Conservation (phyloP, 768 basidiomycete genomes). For the Phylloporus scabripes region DNA sequence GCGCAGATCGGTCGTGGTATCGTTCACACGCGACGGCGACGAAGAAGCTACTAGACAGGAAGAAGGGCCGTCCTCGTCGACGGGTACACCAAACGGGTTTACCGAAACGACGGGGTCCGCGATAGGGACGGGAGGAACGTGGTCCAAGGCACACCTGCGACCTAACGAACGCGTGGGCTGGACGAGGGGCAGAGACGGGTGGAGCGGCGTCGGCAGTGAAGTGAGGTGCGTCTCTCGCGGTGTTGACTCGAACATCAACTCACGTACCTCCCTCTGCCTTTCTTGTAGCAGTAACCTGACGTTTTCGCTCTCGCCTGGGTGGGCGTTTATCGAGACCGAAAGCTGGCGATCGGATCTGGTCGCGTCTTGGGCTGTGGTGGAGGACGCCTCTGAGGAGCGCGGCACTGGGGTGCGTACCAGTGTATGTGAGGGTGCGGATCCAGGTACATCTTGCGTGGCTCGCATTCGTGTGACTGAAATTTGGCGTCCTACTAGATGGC, state of each 20-base stretch:
- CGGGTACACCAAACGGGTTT: not conserved
- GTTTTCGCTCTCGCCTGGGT: constrained; percentile 68
- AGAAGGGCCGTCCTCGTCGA: not conserved
- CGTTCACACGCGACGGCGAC: constrained; percentile 3
- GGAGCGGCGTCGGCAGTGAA: constrained; percentile 54
- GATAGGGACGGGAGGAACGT: constrained; percentile 14
- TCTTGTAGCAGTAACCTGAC: constrained; percentile 68
- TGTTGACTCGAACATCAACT: not conserved
- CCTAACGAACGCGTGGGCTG: constrained; percentile 53
- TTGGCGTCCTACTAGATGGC: constrained; percentile 42
- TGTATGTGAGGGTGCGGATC: constrained; percentile 21
- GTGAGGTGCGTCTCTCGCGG: constrained; percentile 50
- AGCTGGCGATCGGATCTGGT: constrained; percentile 67
- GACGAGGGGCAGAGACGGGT: constrained; percentile 69
- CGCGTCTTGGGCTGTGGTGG: constrained; percentile 47
- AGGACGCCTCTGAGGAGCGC: not conserved
- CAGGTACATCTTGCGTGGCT: constrained; percentile 13
- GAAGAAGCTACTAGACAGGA: constrained; percentile 6
- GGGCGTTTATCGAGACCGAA: constrained; percentile 71
- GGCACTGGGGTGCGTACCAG: not conserved
- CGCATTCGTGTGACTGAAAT: not conserved
- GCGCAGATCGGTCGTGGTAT: constrained; percentile 2
- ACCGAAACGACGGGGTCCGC: not conserved
- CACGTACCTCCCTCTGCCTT: not conserved
- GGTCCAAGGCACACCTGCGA: constrained; percentile 36